Evolutionary conservation across 371 early-diverging fungal species (phyloP).

Genomic region (Rhizomucor miehei): DNA sequence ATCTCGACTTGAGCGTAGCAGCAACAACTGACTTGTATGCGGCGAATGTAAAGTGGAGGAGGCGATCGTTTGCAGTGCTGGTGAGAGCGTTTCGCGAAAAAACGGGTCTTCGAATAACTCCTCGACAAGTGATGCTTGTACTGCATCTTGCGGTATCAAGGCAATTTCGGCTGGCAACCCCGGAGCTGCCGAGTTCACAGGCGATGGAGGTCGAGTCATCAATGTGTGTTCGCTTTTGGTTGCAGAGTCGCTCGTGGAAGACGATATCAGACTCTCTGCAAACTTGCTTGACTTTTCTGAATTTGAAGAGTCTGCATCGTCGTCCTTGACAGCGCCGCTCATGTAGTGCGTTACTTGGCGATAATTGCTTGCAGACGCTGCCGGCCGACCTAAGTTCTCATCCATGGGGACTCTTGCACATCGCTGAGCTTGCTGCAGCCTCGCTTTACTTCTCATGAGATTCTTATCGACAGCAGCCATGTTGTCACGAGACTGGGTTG

Average conservation of each 20-base stretch:
- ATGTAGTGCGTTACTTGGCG: background rate
- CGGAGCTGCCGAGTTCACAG: constrained; percentile 11
- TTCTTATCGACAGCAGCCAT: constrained; percentile 7
- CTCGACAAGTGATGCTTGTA: constrained; percentile 14
- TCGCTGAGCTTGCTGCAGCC: constrained; percentile 8
- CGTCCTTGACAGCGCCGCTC: background rate
- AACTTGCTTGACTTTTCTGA: constrained; percentile 6
- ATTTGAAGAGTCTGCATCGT: background rate
- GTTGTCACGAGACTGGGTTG: constrained; percentile 3
- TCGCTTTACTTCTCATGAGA: constrained; percentile 12
- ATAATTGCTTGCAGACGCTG: background rate
- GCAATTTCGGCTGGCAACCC: constrained; percentile 14
- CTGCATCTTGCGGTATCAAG: constrained; percentile 13
- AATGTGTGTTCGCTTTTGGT: constrained; percentile 6
- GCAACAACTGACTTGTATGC: constrained; percentile 15
- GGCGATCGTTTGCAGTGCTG: constrained; percentile 39
- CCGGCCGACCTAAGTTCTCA: background rate
- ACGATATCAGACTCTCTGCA: constrained; percentile 7
- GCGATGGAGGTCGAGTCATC: constrained; percentile 16
- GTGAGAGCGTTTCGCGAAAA: constrained; percentile 9
- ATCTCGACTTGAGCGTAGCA: constrained; percentile 12
- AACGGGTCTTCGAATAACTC: constrained; percentile 9
- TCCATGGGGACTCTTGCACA: background rate
- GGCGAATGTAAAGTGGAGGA: constrained; percentile 38
- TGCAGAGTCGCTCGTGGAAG: constrained; percentile 7